Conservation (phyloP, 306 rosid species). For the Datisca glomerata region DNA sequence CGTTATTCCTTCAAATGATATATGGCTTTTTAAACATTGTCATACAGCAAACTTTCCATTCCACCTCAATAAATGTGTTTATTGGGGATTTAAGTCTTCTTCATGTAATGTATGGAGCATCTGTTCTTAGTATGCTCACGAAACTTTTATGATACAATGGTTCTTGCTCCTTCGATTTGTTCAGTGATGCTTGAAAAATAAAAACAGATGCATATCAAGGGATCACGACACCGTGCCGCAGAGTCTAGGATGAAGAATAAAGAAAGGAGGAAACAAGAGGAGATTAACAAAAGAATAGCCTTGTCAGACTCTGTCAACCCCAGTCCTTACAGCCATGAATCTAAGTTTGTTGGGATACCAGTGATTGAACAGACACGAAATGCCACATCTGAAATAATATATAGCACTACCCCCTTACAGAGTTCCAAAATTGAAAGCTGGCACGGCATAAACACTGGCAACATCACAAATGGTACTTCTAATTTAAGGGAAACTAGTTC, state of each 20-base stretch:
- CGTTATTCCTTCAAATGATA: no score
- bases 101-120: no score
- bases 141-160: not conserved
- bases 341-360: constrained; percentile 9
- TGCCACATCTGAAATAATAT: constrained; percentile 9
- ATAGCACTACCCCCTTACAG: constrained; percentile 7
- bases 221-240: constrained; percentile 16
- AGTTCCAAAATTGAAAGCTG: constrained; percentile 6
- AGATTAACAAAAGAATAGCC: constrained; percentile 16
- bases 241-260: constrained; percentile 22
- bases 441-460: constrained; percentile 6
- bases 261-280: constrained; percentile 16
- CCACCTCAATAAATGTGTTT: no score
- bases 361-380: constrained; percentile 19
- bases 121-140: no score
- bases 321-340: constrained; percentile 14
- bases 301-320: constrained; percentile 16
- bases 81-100: no score
- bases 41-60: no score
- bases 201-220: constrained; percentile 20
- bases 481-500: constrained; percentile 1
- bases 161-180: not conserved
- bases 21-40: no score
- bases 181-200: not conserved
- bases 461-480: constrained; percentile 8